Base-by-base conservation (phyloP, 176 grass and related monocot genomes). In the Oryza glumipatula region DNA sequence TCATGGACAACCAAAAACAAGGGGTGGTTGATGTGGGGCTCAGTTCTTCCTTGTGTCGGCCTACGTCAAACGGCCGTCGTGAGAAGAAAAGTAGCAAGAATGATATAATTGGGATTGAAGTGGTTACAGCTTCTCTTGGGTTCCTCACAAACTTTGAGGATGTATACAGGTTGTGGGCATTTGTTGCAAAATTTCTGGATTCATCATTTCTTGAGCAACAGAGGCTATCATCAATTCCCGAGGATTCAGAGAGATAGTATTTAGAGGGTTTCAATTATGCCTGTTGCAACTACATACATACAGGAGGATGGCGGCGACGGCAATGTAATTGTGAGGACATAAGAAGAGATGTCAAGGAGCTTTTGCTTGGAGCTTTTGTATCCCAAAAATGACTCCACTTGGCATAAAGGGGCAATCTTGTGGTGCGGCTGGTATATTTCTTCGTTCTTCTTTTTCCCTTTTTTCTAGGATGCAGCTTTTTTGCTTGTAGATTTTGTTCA, bases 121-220 rank as follows among this genome's bases (percentile, higher is more conserved):
- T 96, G 13, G 83, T 96, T 43, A 99, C 96, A 33, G 96, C 93
- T 72, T 99, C 96, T 33, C 91, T 99, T 88, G 96, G 96, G 22
- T 99, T 96, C 77, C 91, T 99, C 70, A 96, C 96, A 78, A 96
- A 96, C 91, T 99, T 96, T 74, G 93, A 94, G 65, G 96, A 99
- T 89, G 96, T 96, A 52, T 99, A 99, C 85, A 94, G 68, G 72
- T 76, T 96, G 76, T 99, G 96, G 96, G 91, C 88, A 76, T 99
- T 99, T 77, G 81, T 94, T 74, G 93, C 96, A 10, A 96, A 94
- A 86, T 99, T 99, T 91, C 85, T 99, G 17, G 89, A 96, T 75
- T 71, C 89, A 14, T 78, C 78, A 54, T 99, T 96, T 82, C 65
- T 92, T 86, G 87, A 99, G 60, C 87, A 89, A 71, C 91, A 96